Conservation (phyloP, 1,284 basidiomycete genomes). For the Pascua sp. region DNA sequence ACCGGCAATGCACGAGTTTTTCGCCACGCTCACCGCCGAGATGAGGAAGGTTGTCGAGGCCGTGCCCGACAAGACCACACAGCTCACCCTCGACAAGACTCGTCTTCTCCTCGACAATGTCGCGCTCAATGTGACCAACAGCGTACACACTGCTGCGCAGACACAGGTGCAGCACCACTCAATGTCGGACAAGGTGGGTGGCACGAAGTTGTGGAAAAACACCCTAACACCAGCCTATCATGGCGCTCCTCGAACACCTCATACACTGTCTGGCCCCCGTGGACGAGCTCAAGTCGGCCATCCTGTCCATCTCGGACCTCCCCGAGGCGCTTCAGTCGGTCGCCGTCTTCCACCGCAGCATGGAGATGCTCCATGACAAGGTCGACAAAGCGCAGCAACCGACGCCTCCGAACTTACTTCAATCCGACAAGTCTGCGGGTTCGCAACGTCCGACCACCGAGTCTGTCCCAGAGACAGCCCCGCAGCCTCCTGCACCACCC, state of each 20-base stretch:
- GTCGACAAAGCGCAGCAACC: neutral
- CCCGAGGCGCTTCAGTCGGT: slow-evolving; percentile 4
- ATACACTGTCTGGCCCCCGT: slow-evolving; percentile 18
- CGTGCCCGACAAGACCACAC: neutral
- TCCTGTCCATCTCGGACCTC: slow-evolving; percentile 7
- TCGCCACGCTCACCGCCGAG: slow-evolving; percentile 1
- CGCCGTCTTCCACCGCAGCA: neutral
- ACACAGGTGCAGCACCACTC: neutral
- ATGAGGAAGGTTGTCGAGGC: neutral
- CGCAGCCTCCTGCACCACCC: too few relatives aligned
- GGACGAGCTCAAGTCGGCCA: slow-evolving; percentile 12
- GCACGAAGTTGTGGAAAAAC: neutral
- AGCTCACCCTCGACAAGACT: neutral
- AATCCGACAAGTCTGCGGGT: too few relatives aligned
- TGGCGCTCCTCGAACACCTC: slow-evolving; percentile 23
- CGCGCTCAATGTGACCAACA: neutral
- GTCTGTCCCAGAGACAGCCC: too few relatives aligned
- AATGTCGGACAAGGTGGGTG: slow-evolving; percentile 6
- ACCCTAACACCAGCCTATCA: slow-evolving; percentile 8
- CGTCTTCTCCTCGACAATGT: neutral
- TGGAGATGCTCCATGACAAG: slow-evolving; percentile 5
- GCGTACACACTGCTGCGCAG: neutral
- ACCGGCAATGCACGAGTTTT: slow-evolving; percentile 17
- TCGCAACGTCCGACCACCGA: too few relatives aligned
- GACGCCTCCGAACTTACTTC: too few relatives aligned